phyloP scores from a whole-genome alignment of 305 asterid genomes.

The Fraxinus ornus region DNA sequence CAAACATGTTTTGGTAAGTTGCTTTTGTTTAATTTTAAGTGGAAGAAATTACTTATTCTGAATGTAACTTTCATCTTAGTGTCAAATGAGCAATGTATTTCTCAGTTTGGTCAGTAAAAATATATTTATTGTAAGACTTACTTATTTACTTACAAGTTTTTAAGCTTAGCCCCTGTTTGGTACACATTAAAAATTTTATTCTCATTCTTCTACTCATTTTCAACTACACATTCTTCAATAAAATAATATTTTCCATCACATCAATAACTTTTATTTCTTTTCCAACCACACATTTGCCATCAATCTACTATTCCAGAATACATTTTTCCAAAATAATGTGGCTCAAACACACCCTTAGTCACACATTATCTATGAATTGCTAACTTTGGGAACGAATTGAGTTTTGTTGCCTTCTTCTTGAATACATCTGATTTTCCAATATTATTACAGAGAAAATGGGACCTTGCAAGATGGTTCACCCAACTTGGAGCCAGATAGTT shows the following conservation, averaged over 20 bases:
- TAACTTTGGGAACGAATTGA: background rate
- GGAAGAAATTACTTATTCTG: background rate
- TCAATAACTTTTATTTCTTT: no score
- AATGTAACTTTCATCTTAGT: background rate
- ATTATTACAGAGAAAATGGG: constrained; percentile 52
- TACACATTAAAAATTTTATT: no score
- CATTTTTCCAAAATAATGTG: no score
- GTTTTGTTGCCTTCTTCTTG: constrained; percentile 1
- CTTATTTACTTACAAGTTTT: background rate
- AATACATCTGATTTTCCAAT: background rate
- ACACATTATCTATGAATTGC: background rate
- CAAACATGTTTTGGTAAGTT: background rate
- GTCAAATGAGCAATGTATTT: background rate
- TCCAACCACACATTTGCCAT: no score
- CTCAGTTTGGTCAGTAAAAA: background rate
- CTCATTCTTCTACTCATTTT: no score
- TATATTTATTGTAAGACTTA: background rate
- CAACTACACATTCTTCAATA: no score
- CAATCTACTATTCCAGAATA: no score
- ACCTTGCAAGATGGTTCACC: constrained; percentile 32
- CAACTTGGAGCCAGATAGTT: constrained; percentile 29
- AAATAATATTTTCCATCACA: no score
- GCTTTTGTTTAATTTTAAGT: background rate
- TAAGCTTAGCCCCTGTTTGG: background rate
- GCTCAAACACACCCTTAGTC: background rate